Conservation (phyloP, 1,139 yeast species). For the Suhomyces bolitotheri region DNA sequence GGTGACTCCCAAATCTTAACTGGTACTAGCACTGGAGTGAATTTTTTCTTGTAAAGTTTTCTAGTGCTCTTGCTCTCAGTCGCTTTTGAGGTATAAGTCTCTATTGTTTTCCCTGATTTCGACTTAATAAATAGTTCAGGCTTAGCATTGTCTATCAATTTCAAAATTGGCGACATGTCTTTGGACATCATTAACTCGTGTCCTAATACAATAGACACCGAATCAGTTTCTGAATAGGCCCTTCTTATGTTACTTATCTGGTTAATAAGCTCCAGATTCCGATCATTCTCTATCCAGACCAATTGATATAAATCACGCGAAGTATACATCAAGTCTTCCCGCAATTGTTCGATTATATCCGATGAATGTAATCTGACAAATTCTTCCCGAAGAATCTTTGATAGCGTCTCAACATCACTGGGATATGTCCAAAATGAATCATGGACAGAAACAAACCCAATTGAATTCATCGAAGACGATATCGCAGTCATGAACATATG, state of each 20-base stretch:
- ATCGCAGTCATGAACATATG: constrained; percentile 42
- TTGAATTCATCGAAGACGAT: constrained; percentile 19
- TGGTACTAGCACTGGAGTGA: constrained; percentile 23
- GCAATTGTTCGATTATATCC: constrained; percentile 27
- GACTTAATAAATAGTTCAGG: constrained; percentile 24
- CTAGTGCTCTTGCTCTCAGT: neutral
- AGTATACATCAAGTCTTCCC: constrained; percentile 28
- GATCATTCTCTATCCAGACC: constrained; percentile 31
- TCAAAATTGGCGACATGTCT: constrained; percentile 10
- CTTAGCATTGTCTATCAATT: constrained; percentile 18
- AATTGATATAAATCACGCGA: constrained; percentile 33
- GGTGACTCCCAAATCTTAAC: constrained; percentile 34
- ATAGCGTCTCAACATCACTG: constrained; percentile 29
- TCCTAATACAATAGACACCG: constrained; percentile 10
- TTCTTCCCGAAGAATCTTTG: constrained; percentile 30
- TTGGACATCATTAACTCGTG: constrained; percentile 20
- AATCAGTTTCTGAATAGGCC: constrained; percentile 7
- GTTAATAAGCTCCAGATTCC: constrained; percentile 20
- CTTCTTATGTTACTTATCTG: constrained; percentile 18
- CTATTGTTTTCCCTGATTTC: constrained; percentile 10
- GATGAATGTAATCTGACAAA: constrained; percentile 38
- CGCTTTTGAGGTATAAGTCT: constrained; percentile 8
- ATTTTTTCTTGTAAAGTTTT: constrained; percentile 8
- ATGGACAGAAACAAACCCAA: constrained; percentile 44
- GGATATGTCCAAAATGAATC: constrained; percentile 51